phyloP scores from a whole-genome alignment of 805 yeast species.

The Blastobotrys chiropterorum region DNA sequence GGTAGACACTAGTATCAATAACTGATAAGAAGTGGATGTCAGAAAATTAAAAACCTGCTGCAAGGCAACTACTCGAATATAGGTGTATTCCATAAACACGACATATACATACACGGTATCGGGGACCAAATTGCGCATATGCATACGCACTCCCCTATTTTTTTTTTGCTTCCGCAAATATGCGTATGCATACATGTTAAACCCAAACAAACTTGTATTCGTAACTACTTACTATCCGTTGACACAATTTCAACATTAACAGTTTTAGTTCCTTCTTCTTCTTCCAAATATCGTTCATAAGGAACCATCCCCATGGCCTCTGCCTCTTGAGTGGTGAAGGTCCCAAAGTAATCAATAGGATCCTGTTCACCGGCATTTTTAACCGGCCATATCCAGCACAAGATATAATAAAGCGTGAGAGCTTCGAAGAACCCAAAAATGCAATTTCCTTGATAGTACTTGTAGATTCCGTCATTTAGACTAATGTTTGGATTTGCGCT shows the following conservation, averaged over 20 bases:
- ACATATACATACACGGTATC: too few species aligned
- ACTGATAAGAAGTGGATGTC: too few species aligned
- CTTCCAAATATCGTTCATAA: slow-evolving; percentile 3
- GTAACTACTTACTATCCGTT: neutral
- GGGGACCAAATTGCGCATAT: too few species aligned
- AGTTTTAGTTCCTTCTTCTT: neutral
- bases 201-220: neutral
- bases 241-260: neutral
- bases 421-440: slow-evolving; percentile 34
- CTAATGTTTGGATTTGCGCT: slow-evolving; percentile 30
- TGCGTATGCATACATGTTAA: neutral
- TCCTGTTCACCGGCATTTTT: slow-evolving; percentile 34
- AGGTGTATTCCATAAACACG: too few species aligned
- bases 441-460: slow-evolving; percentile 40
- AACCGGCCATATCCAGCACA: slow-evolving; percentile 35
- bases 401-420: slow-evolving; percentile 32
- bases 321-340: slow-evolving; percentile 29
- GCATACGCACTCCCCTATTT: too few species aligned
- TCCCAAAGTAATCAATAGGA: slow-evolving; percentile 28
- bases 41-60: too few species aligned
- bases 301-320: slow-evolving; percentile 12
- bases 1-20: too few species aligned
- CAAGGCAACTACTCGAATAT: too few species aligned
- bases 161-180: too few species aligned
- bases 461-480: slow-evolving; percentile 32